Percentiles rank a stretch among this genome's conserved stretches.
Conservation (phyloP, 257 asterid species). For the Ilex asprella region DNA sequence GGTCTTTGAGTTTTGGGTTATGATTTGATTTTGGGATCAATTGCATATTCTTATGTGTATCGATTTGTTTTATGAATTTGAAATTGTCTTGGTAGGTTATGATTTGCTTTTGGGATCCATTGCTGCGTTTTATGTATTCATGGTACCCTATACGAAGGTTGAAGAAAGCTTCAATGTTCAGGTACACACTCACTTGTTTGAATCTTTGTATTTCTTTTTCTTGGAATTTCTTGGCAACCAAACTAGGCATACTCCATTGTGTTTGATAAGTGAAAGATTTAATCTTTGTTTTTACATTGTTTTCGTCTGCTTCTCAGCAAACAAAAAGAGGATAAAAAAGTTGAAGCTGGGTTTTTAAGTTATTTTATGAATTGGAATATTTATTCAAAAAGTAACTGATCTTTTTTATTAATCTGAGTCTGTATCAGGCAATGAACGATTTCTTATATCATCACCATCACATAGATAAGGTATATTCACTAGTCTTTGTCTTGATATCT, state of each 20-base stretch:
- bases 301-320: no score
- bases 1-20: no score
- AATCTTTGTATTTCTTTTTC: no score
- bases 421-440: conserved; percentile 87
- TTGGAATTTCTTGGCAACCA: no score
- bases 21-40: not conserved
- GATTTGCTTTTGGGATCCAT: conserved; percentile 79
- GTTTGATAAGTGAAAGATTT: no score
- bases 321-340: no score
- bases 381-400: not conserved
- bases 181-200: conserved; percentile 25
- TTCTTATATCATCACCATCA: conserved; percentile 63
- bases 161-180: conserved; percentile 98
- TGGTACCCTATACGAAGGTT: conserved; percentile 91
- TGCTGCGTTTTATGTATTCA: conserved; percentile 76
- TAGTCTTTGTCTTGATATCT: conserved; percentile 5
- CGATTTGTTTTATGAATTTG: not conserved
- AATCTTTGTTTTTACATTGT: no score
- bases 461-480: conserved; percentile 53
- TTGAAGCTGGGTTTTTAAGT: no score
- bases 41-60: not conserved
- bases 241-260: no score
- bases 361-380: no score
- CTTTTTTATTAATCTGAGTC: conserved; percentile 11
- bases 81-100: conserved; percentile 40